Conservation (phyloP, 164 flowering plant species). For the Amborella trichopoda region DNA sequence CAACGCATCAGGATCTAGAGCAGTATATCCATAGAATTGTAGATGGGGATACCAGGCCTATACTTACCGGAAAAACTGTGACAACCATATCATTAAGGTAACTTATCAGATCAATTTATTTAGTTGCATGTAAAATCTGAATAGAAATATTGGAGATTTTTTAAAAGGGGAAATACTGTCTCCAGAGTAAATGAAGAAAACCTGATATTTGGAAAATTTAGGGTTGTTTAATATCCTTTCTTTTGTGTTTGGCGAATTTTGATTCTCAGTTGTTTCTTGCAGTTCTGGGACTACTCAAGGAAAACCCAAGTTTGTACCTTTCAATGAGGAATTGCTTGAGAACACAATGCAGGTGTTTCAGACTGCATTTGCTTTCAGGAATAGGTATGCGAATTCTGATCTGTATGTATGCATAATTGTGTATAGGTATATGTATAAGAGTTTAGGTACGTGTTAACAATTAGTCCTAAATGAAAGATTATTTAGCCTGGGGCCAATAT, state of each 20-base stretch:
- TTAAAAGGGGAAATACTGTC: no score
- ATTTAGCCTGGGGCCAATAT: no score
- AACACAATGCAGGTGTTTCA: slow-evolving; percentile 58
- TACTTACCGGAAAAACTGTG: slow-evolving; percentile 78
- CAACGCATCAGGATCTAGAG: slow-evolving; percentile 57
- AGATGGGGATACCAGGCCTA: slow-evolving; percentile 51
- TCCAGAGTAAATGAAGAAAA: no score
- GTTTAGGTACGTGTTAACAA: no score
- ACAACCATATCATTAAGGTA: slow-evolving; percentile 69
- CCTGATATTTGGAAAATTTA: no score
- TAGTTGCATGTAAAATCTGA: no score
- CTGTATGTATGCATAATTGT: no score
- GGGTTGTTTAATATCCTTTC: no score
- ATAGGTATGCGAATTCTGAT: slow-evolving; percentile 73
- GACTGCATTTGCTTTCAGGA: slow-evolving; percentile 80
- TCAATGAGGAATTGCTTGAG: slow-evolving; percentile 55
- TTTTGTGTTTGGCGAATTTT: neutral
- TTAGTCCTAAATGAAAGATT: no score
- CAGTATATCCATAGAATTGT: slow-evolving; percentile 58
- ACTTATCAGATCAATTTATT: neutral
- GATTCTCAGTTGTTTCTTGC: slow-evolving; percentile 10
- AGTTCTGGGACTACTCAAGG: slow-evolving; percentile 93
- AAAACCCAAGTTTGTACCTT: slow-evolving; percentile 71
- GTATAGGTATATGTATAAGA: no score
- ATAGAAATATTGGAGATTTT: no score